Evolutionary conservation across 176 grass and related monocot species (phyloP).

Genomic region (sorghum (Sorghum bicolor)): DNA sequence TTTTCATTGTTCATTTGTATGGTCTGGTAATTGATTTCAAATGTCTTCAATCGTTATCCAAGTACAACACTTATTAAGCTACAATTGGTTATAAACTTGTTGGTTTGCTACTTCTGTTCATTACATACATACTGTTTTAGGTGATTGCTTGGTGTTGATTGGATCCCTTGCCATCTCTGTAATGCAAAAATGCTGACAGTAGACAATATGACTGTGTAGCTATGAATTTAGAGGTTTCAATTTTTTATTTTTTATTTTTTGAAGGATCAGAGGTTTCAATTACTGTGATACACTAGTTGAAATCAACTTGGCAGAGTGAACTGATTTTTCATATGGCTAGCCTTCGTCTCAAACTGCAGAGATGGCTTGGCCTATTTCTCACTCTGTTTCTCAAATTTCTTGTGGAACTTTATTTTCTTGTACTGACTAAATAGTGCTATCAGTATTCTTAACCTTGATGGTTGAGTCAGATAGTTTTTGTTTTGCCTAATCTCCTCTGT

Average conservation of each 20-base stretch:
- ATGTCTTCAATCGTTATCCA: background rate
- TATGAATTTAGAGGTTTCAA: background rate
- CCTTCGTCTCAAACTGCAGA: background rate
- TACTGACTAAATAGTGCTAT: background rate
- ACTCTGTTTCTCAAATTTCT: too few species aligned
- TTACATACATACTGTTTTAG: background rate
- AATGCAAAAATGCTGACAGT: background rate
- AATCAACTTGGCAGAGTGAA: background rate
- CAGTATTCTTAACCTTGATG: background rate
- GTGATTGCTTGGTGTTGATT: background rate
- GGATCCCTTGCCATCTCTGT: background rate
- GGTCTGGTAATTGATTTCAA: background rate
- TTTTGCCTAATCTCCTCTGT: background rate
- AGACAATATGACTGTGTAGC: background rate
- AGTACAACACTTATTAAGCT: background rate
- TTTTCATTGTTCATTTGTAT: background rate
- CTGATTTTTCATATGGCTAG: background rate
- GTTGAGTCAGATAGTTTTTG: background rate
- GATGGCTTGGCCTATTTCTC: background rate
- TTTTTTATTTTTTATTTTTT: too few species aligned
- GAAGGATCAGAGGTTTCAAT: background rate
- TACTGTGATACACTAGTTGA: background rate
- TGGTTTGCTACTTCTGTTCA: background rate
- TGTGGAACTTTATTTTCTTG: background rate
- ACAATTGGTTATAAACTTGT: constrained; percentile 10